Evolutionary conservation across 2,329 filamentous ascomycete genomes (phyloP).

Genomic region (Alternaria sp.): DNA sequence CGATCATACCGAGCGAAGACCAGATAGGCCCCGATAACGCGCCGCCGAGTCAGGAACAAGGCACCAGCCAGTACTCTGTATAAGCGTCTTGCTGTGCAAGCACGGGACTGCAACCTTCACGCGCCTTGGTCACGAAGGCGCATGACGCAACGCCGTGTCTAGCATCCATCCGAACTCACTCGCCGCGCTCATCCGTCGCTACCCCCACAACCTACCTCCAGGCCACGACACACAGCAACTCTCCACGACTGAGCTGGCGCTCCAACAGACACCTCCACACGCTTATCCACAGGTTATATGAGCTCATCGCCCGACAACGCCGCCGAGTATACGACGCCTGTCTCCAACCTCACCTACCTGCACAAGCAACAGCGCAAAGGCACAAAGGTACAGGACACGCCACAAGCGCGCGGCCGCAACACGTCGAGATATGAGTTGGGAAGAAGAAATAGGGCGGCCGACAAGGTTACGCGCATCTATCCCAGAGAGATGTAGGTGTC

Average conservation of each 20-base stretch:
- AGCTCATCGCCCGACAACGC: slow-evolving; percentile 48
- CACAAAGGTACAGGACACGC: slow-evolving; percentile 45
- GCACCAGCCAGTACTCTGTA: slow-evolving; percentile 15
- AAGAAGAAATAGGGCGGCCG: slow-evolving; percentile 51
- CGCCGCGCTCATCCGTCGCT: slow-evolving; percentile 28
- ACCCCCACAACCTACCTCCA: slow-evolving; percentile 9
- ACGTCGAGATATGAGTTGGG: slow-evolving; percentile 53
- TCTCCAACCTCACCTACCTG: slow-evolving; percentile 47
- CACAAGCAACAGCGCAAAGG: slow-evolving; percentile 48
- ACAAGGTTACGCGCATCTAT: slow-evolving; percentile 51
- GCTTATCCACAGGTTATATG: slow-evolving; percentile 45
- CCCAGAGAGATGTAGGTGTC: slow-evolving; percentile 50
- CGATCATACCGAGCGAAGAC: slow-evolving; percentile 17
- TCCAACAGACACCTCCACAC: slow-evolving; percentile 15
- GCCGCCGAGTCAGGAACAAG: slow-evolving; percentile 24
- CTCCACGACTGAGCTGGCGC: slow-evolving; percentile 16
- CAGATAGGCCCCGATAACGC: slow-evolving; percentile 19
- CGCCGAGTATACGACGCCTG: slow-evolving; percentile 40
- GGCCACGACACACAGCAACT: slow-evolving; percentile 6
- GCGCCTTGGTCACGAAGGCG: slow-evolving; percentile 27
- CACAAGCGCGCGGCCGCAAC: slow-evolving; percentile 48
- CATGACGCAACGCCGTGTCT: slow-evolving; percentile 40
- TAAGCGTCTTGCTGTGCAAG: slow-evolving; percentile 18
- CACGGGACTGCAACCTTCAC: slow-evolving; percentile 31
- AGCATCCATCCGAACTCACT: slow-evolving; percentile 24